A percentile compares a stretch with the other conserved stretches of the same genome.
Conservation (phyloP, 768 basidiomycete species). For the Crepidotus variabilis region DNA sequence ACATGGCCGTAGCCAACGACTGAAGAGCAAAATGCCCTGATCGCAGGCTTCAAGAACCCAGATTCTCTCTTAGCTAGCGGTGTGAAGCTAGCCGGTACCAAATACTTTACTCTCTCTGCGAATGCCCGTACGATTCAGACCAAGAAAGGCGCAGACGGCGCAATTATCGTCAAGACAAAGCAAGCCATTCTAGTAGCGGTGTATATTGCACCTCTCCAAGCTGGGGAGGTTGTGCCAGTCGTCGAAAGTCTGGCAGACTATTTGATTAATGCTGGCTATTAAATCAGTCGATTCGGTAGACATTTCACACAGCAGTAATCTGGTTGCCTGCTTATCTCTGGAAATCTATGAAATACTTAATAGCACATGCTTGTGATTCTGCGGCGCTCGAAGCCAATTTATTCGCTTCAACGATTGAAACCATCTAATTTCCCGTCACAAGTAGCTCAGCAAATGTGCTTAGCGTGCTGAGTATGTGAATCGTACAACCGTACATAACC, state of each 20-base stretch:
- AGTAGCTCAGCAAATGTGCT: too few relatives aligned
- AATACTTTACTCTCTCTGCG: conserved; percentile 68
- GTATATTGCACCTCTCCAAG: conserved; percentile 64
- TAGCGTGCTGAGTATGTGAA: too few relatives aligned
- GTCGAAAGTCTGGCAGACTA: conserved; percentile 78
- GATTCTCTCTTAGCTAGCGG: conserved; percentile 49
- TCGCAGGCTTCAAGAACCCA: conserved; percentile 41
- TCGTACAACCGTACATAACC: too few relatives aligned
- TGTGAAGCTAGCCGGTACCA: conserved; percentile 59
- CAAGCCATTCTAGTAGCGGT: conserved; percentile 82
- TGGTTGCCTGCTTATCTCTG: too few relatives aligned
- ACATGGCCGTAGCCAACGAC: conserved; percentile 45
- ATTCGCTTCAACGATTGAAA: too few relatives aligned
- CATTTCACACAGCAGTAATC: background rate
- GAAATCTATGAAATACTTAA: too few relatives aligned
- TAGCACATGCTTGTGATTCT: too few relatives aligned
- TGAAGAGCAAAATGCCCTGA: conserved; percentile 60
- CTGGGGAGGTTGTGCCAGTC: conserved; percentile 58
- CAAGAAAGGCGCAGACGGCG: conserved; percentile 78
- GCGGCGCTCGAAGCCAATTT: too few relatives aligned
- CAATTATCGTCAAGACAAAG: conserved; percentile 71
- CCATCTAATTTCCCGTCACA: too few relatives aligned
- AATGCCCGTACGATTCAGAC: conserved; percentile 56
- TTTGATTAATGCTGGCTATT: conserved; percentile 58
- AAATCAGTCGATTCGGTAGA: conserved; percentile 12